These are phyloP conservation scores for Globisporangium sylvaticum DNA, from an alignment of 352 stramenopile genomes.

Conservation along the genomic window DNA sequence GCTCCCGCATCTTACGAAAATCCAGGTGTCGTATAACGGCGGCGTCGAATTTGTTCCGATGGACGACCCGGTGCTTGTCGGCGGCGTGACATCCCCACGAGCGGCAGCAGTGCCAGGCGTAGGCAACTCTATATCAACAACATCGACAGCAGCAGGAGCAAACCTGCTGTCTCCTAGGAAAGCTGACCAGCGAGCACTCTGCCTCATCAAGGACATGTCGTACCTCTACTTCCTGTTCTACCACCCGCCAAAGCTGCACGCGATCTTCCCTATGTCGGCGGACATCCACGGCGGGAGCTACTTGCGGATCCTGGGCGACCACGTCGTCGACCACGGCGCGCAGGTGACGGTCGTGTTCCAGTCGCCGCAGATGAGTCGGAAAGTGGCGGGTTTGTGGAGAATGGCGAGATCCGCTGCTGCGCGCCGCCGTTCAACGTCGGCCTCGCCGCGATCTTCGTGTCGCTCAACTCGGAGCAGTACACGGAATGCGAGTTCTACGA, in stretches of 20 bases:
- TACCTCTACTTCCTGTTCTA: constrained; percentile 83
- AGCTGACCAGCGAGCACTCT: constrained; percentile 6
- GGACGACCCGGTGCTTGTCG: constrained; percentile 16
- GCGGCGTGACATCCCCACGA: constrained; percentile 6
- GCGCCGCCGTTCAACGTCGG: constrained; percentile 63
- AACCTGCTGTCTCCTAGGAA: not conserved
- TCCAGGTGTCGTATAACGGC: constrained; percentile 68
- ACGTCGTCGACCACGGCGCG: constrained; percentile 63
- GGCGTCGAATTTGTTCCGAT: constrained; percentile 47
- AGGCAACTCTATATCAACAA: not conserved
- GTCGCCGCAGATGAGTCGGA: constrained; percentile 42
- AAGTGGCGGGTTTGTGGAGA: constrained; percentile 66
- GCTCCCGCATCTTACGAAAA: constrained; percentile 51
- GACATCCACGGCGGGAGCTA: constrained; percentile 65
- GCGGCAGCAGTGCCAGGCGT: not conserved
- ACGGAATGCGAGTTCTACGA: constrained; percentile 61
- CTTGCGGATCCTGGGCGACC: constrained; percentile 51
- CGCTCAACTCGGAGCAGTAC: constrained; percentile 77
- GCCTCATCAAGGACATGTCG: constrained; percentile 51
- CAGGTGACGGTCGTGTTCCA: constrained; percentile 63
- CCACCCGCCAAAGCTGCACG: constrained; percentile 37
- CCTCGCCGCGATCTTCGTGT: constrained; percentile 49
- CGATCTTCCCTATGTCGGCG: constrained; percentile 55
- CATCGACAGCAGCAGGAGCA: not conserved
- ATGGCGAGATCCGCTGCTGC: constrained; percentile 60